phyloP scores from a whole-genome alignment of 192 early-diverging fungal genomes.

The Coemansia guatemalensis region DNA sequence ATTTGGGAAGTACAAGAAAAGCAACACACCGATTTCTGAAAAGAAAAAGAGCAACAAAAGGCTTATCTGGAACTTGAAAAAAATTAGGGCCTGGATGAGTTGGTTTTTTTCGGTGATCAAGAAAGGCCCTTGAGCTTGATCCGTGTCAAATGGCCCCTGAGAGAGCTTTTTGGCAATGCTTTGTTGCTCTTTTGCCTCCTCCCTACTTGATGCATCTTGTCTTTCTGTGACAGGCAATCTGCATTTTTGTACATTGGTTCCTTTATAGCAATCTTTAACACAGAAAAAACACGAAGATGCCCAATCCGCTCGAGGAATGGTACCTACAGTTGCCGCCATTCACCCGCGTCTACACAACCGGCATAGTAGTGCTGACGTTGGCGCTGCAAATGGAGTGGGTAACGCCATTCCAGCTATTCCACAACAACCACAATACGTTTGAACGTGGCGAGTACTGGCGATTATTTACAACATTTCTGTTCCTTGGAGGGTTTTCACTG shows the following conservation, averaged over 20 bases:
- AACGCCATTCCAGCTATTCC: slow-evolving; percentile 77
- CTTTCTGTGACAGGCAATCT: neutral
- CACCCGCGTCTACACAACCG: slow-evolving; percentile 86
- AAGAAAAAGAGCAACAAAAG: neutral
- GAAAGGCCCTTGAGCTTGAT: neutral
- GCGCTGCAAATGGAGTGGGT: slow-evolving; percentile 87
- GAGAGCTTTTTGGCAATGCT: neutral
- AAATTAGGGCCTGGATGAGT: neutral
- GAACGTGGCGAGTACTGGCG: slow-evolving; percentile 86
- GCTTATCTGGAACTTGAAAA: neutral
- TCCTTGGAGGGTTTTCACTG: slow-evolving; percentile 86
- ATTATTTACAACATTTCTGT: slow-evolving; percentile 89
- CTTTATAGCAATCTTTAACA: neutral
- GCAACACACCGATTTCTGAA: neutral
- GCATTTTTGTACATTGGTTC: neutral
- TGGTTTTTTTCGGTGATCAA: neutral
- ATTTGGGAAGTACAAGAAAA: neutral
- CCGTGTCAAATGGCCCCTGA: neutral
- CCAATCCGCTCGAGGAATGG: slow-evolving; percentile 77
- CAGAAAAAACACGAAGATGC: slow-evolving; percentile 27
- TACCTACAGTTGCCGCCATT: slow-evolving; percentile 85
- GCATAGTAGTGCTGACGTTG: slow-evolving; percentile 70
- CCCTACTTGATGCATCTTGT: neutral
- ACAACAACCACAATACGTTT: slow-evolving; percentile 72
- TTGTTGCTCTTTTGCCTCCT: neutral